Percentiles rank a stretch among this genome's conserved stretches.
phyloP scores from a whole-genome alignment of 257 asterid species.

The Nicotiana benthamiana region DNA sequence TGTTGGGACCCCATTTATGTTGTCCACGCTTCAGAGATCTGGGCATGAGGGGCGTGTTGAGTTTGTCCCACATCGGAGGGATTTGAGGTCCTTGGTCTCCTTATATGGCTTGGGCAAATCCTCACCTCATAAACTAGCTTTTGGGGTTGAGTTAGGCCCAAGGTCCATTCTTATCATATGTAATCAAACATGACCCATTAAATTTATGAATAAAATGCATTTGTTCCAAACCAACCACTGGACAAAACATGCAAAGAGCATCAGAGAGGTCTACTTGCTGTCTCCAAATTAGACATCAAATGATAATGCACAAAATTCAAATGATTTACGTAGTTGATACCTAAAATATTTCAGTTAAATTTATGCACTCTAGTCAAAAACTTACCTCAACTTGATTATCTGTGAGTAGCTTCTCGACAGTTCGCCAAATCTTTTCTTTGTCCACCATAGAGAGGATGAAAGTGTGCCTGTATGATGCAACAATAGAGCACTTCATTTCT shows the following conservation, averaged over 20 bases:
- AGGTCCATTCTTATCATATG: too few relatives aligned
- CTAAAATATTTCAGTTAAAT: neutral
- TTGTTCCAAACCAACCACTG: neutral
- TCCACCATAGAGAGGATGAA: constrained; percentile 62
- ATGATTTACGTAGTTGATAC: neutral
- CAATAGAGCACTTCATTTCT: neutral
- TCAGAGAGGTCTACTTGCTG: neutral
- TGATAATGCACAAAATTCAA: neutral
- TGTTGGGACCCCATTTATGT: too few relatives aligned
- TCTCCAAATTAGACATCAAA: neutral
- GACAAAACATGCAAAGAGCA: neutral
- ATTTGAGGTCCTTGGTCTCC: too few relatives aligned
- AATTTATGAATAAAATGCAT: neutral
- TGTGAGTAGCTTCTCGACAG: constrained; percentile 75
- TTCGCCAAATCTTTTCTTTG: constrained; percentile 73
- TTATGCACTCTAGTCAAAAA: constrained; percentile 6
- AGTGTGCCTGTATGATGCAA: constrained; percentile 56
- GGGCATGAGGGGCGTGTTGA: too few relatives aligned
- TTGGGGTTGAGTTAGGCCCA: too few relatives aligned
- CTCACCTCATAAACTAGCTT: too few relatives aligned
- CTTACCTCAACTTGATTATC: constrained; percentile 95
- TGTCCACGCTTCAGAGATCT: too few relatives aligned
- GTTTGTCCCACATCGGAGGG: too few relatives aligned
- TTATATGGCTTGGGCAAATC: too few relatives aligned
- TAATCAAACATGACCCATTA: neutral